A percentile compares a stretch with the other conserved stretches of the same genome.
phyloP scores from a whole-genome alignment of 352 stramenopile genomes.

The Peronospora belbahrii region DNA sequence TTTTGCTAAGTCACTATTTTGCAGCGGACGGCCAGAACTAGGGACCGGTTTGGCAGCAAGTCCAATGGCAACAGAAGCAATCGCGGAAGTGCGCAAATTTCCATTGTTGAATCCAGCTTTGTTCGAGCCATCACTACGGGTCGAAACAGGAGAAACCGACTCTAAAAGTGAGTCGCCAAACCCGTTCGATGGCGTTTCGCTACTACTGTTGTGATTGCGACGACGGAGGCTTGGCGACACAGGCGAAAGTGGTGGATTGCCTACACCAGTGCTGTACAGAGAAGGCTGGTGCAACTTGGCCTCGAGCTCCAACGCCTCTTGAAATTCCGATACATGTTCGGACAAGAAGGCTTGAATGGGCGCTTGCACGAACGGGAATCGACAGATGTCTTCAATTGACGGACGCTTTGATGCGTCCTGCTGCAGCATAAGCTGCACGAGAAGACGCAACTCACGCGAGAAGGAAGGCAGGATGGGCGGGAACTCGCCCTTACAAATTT shows the following conservation, averaged over 20 bases:
- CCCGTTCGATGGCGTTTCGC: constrained; percentile 27
- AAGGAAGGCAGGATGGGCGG: constrained; percentile 68
- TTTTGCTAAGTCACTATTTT: constrained; percentile 33
- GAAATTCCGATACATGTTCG: constrained; percentile 80
- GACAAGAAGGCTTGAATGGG: constrained; percentile 81
- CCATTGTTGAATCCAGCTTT: constrained; percentile 36
- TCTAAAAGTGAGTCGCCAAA: constrained; percentile 24
- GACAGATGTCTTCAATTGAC: constrained; percentile 86
- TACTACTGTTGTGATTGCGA: constrained; percentile 44
- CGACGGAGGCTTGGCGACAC: constrained; percentile 34
- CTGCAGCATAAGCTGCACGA: constrained; percentile 85
- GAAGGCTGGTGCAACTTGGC: constrained; percentile 83
- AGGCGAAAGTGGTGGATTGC: constrained; percentile 29
- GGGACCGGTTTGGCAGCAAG: constrained; percentile 37
- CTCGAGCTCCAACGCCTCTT: constrained; percentile 78
- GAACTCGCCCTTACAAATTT: constrained; percentile 86
- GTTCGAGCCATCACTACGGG: constrained; percentile 34
- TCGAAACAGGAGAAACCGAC: constrained; percentile 35
- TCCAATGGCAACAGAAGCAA: constrained; percentile 44
- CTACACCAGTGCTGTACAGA: constrained; percentile 38
- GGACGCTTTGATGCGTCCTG: constrained; percentile 79
- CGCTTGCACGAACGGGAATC: constrained; percentile 79
- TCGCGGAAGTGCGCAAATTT: constrained; percentile 46
- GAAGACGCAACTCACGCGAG: constrained; percentile 70
- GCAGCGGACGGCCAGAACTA: constrained; percentile 24